Conservation (phyloP, 2,329 filamentous ascomycete species). For the Tympanopsis confertula region DNA sequence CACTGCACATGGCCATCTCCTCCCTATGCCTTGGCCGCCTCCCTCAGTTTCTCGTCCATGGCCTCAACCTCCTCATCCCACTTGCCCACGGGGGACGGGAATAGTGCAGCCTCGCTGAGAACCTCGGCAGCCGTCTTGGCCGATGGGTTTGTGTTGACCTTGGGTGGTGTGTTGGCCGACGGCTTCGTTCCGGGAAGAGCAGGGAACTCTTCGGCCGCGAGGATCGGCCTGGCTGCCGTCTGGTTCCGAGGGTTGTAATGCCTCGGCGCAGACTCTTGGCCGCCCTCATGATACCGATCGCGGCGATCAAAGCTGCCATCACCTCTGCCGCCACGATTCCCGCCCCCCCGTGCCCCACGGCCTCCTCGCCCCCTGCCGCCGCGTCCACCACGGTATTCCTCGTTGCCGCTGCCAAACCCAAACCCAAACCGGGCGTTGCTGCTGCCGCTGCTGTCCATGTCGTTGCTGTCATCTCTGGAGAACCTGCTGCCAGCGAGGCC, state of each 20-base stretch:
- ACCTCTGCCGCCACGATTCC: slow-evolving; percentile 17
- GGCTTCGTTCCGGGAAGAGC: slow-evolving; percentile 18
- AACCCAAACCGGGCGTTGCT: slow-evolving; percentile 2
- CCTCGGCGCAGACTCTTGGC: slow-evolving; percentile 6
- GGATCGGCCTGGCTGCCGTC: slow-evolving; percentile 15
- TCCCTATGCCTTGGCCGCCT: neutral
- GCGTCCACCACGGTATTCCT: slow-evolving; percentile 12
- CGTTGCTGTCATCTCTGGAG: slow-evolving; percentile 3
- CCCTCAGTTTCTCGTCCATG: slow-evolving; percentile 22
- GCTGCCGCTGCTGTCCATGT: slow-evolving; percentile 2
- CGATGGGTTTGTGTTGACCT: neutral
- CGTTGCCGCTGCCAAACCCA: slow-evolving; percentile 3
- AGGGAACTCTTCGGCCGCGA: slow-evolving; percentile 25
- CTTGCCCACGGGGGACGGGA: slow-evolving; percentile 27
- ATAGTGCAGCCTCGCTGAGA: slow-evolving; percentile 12
- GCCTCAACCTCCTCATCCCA: slow-evolving; percentile 50
- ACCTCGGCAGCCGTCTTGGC: slow-evolving; percentile 4
- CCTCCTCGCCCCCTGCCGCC: slow-evolving; percentile 19
- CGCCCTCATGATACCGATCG: slow-evolving; percentile 10
- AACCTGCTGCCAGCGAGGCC: slow-evolving; percentile 6
- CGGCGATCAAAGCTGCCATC: slow-evolving; percentile 10
- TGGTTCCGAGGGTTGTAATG: slow-evolving; percentile 1
- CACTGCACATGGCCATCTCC: slow-evolving; percentile 3
- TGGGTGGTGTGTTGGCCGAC: slow-evolving; percentile 1
- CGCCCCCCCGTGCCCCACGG: slow-evolving; percentile 15